These are phyloP conservation scores for Nannizziopsis arthrosporioides DNA, from an alignment of 2,329 filamentous ascomycete species.

Conservation along the genomic window DNA sequence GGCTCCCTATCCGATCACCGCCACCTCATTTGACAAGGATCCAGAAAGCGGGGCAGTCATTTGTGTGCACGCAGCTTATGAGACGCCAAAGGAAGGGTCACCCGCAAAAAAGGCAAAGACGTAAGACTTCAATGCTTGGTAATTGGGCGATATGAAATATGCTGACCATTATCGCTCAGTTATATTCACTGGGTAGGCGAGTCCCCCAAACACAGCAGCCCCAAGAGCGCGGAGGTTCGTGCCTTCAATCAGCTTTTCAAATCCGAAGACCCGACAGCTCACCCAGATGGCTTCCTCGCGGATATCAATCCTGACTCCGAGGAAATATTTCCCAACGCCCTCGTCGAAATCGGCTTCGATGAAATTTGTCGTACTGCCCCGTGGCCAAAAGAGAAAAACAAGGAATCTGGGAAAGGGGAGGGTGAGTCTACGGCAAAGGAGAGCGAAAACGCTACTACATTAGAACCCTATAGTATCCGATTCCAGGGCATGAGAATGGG, in stretches of 20 bases:
- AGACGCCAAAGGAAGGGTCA: slow-evolving; percentile 55
- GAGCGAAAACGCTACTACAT: slow-evolving; percentile 17
- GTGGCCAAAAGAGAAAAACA: slow-evolving; percentile 63
- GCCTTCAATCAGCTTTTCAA: slow-evolving; percentile 78
- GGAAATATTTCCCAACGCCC: slow-evolving; percentile 61
- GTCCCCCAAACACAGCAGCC: slow-evolving; percentile 49
- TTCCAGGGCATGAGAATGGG: slow-evolving; percentile 88
- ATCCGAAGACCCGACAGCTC: slow-evolving; percentile 66
- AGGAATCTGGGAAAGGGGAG: slow-evolving; percentile 52
- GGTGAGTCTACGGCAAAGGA: slow-evolving; percentile 22
- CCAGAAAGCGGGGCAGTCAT: slow-evolving; percentile 51
- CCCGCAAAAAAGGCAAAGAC: slow-evolving; percentile 57
- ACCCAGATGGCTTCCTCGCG: slow-evolving; percentile 67
- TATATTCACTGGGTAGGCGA: slow-evolving; percentile 81
- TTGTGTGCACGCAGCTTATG: slow-evolving; percentile 54
- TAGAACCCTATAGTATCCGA: slow-evolving; percentile 60
- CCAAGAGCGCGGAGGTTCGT: slow-evolving; percentile 58
- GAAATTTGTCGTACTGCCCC: slow-evolving; percentile 62
- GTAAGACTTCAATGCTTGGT: slow-evolving; percentile 29
- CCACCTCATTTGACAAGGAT: slow-evolving; percentile 57
- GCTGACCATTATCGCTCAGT: slow-evolving; percentile 19
- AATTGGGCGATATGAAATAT: background rate
- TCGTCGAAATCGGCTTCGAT: slow-evolving; percentile 73
- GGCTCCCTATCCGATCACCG: slow-evolving; percentile 57
- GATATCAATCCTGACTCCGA: slow-evolving; percentile 80